phyloP scores from a whole-genome alignment of 2,329 filamentous ascomycete genomes.

The Fusarium floridanum region DNA sequence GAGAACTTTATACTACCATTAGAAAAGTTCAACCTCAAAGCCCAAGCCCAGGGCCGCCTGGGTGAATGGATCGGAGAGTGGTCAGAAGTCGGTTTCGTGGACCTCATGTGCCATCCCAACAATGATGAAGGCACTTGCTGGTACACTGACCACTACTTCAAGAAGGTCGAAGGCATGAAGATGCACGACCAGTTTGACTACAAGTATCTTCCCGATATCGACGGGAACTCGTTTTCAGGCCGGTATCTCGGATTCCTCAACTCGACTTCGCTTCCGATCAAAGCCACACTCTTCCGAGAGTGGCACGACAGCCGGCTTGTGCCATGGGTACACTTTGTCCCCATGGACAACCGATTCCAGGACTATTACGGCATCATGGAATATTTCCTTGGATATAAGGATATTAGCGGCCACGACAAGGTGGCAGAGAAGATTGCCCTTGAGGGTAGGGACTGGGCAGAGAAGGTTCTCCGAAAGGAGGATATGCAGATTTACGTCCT shows the following conservation, averaged over 20 bases:
- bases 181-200: slow-evolving; percentile 67
- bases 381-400: slow-evolving; percentile 76
- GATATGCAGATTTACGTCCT: slow-evolving; percentile 81
- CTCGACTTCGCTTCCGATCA: slow-evolving; percentile 79
- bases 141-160: slow-evolving; percentile 64
- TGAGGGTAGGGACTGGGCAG: slow-evolving; percentile 76
- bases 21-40: slow-evolving; percentile 60
- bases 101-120: slow-evolving; percentile 64
- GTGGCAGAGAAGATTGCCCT: slow-evolving; percentile 74
- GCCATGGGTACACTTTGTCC: slow-evolving; percentile 85
- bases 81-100: slow-evolving; percentile 66
- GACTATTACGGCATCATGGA: slow-evolving; percentile 81
- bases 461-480: slow-evolving; percentile 74
- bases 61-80: slow-evolving; percentile 63
- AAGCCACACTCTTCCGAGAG: slow-evolving; percentile 82
- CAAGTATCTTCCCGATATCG: slow-evolving; percentile 82
- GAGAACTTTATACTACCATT: slow-evolving; percentile 68
- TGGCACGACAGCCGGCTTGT: slow-evolving; percentile 84
- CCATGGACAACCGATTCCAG: slow-evolving; percentile 79
- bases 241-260: slow-evolving; percentile 77
- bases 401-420: slow-evolving; percentile 63
- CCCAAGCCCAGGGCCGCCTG: slow-evolving; percentile 59
- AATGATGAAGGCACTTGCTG: slow-evolving; percentile 57
- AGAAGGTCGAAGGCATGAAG: slow-evolving; percentile 53
- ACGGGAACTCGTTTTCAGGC: slow-evolving; percentile 79